Conservation (phyloP, 257 asterid genomes). For the Echites panduratus region DNA sequence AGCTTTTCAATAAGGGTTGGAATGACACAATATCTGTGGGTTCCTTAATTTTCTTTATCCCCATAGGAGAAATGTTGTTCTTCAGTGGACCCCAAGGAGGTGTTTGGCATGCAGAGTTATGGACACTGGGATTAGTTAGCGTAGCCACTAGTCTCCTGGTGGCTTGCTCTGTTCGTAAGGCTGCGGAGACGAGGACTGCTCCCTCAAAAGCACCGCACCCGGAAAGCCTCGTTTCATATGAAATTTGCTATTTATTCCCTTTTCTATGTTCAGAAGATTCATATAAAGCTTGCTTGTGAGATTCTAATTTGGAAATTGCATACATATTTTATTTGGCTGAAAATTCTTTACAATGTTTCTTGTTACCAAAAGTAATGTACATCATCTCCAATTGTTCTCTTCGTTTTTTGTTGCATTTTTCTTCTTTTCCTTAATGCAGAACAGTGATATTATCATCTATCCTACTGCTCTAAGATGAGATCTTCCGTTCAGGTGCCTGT, state of each 20-base stretch:
- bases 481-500: slow-evolving; percentile 69
- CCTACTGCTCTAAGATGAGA: background rate
- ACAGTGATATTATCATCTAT: background rate
- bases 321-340: background rate
- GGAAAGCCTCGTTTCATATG: background rate
- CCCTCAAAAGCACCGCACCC: no score
- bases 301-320: background rate
- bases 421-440: background rate
- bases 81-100: no score
- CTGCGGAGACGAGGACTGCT: no score
- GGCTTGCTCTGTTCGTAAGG: no score
- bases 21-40: no score
- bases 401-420: background rate
- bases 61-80: no score
- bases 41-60: no score
- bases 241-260: slow-evolving; percentile 3
- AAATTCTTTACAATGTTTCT: background rate
- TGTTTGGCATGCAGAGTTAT: no score
- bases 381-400: background rate
- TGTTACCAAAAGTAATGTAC: background rate
- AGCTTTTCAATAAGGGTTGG: no score
- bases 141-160: no score
- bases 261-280: background rate
- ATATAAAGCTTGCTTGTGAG: background rate
- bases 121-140: no score